Percentiles rank a stretch among this genome's conserved stretches.
Evolutionary conservation across 148 eudicot genomes (phyloP).

Genomic region (Dysphania ambrosioides): DNA sequence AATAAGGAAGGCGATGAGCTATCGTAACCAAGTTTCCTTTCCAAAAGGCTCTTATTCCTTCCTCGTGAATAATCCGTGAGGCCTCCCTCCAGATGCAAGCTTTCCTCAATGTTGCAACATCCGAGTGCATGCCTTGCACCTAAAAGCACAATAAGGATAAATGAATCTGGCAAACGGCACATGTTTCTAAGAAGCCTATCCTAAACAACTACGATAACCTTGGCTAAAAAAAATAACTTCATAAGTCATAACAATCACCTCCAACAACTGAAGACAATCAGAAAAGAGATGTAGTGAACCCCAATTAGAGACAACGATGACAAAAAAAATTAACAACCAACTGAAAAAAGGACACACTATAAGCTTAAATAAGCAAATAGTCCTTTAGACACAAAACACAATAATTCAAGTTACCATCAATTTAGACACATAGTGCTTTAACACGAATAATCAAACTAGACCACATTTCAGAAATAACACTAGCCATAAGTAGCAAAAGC

Average conservation of each 20-base stretch:
- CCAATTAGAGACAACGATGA: background rate
- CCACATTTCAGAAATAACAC: background rate
- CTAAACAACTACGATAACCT: background rate
- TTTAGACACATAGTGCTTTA: background rate
- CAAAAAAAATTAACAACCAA: background rate
- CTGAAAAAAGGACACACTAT: background rate
- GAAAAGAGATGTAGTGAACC: background rate
- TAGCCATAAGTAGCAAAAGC: background rate
- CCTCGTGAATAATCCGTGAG: conserved; percentile 73
- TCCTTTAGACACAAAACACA: background rate
- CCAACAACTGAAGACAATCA: background rate
- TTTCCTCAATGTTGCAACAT: conserved; percentile 57
- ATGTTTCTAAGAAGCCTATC: background rate
- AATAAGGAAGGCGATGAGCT: conserved; percentile 92
- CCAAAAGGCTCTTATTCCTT: conserved; percentile 92
- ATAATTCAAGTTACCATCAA: background rate
- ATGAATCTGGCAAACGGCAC: background rate
- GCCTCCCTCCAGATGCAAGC: conserved; percentile 82
- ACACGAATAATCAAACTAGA: background rate
- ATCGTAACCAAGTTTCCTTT: conserved; percentile 94
- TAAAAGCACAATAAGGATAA: conserved; percentile 28
- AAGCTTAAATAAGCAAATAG: background rate
- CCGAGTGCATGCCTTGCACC: conserved; percentile 96
- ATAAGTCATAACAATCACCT: background rate
- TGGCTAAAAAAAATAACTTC: background rate